Percentiles rank a stretch among this genome's conserved stretches.
phyloP scores from a whole-genome alignment of 1,284 basidiomycete genomes.

The Stereum hirsutum region DNA sequence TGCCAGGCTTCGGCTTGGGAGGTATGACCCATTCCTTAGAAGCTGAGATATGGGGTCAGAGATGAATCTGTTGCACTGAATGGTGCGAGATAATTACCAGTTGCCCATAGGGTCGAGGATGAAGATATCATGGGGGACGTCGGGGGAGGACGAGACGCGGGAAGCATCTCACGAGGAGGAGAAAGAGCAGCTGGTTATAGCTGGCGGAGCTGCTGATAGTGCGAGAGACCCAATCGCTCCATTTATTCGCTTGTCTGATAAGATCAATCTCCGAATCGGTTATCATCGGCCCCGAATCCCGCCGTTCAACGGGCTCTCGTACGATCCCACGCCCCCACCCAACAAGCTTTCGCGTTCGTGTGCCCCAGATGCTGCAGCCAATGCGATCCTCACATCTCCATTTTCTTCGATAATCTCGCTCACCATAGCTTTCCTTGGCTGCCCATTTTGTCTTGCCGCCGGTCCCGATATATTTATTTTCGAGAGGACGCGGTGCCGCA shows the following conservation, averaged over 20 bases:
- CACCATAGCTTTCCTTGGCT: too few relatives aligned
- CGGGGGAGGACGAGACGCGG: constrained; percentile 10
- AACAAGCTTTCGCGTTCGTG: background rate
- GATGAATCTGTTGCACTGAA: constrained; percentile 10
- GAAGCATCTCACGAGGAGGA: constrained; percentile 10
- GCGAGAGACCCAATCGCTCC: constrained; percentile 8
- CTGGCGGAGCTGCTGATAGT: constrained; percentile 8
- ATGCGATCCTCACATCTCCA: too few relatives aligned
- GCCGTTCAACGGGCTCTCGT: background rate
- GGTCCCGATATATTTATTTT: background rate
- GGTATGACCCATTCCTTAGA: constrained; percentile 90
- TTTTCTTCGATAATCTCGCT: too few relatives aligned
- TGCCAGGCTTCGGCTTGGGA: constrained; percentile 82
- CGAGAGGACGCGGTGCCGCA: too few relatives aligned
- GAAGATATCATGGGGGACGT: constrained; percentile 22
- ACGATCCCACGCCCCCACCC: background rate
- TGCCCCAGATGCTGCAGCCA: background rate
- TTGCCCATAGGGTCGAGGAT: constrained; percentile 45
- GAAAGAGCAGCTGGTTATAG: constrained; percentile 13
- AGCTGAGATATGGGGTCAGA: constrained; percentile 41
- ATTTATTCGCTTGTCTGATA: constrained; percentile 18
- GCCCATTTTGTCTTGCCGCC: too few relatives aligned
- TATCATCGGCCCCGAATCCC: background rate
- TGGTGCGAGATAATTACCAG: constrained; percentile 23
- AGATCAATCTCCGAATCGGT: constrained; percentile 17